A percentile compares a stretch with the other conserved stretches of the same genome.
phyloP scores from a whole-genome alignment of 768 basidiomycete genomes.

The Vararia minispora region DNA sequence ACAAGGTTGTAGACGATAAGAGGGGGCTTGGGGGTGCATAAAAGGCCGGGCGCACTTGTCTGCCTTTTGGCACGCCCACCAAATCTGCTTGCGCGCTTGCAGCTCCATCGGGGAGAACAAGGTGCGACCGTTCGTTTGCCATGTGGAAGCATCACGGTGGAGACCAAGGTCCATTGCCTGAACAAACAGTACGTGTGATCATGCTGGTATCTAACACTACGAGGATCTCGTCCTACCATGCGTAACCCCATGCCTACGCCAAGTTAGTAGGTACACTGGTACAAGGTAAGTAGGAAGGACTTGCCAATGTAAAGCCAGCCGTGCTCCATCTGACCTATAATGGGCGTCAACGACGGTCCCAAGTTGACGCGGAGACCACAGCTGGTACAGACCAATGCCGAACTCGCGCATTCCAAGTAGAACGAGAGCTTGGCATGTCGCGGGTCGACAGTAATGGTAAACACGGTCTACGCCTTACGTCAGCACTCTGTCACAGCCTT shows the following conservation, averaged over 20 bases:
- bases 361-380: too few relatives aligned
- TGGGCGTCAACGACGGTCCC: too few relatives aligned
- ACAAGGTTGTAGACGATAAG: slow-evolving; percentile 3
- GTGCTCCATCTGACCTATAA: slow-evolving; percentile 56
- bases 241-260: slow-evolving; percentile 55
- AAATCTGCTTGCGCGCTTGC: slow-evolving; percentile 64
- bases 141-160: slow-evolving; percentile 67
- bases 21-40: slow-evolving; percentile 1
- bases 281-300: not conserved
- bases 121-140: slow-evolving; percentile 51
- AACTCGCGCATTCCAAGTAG: slow-evolving; percentile 78
- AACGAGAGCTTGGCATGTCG: slow-evolving; percentile 73
- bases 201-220: not conserved
- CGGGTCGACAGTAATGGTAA: slow-evolving; percentile 56
- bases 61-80: slow-evolving; percentile 66
- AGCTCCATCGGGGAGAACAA: slow-evolving; percentile 54
- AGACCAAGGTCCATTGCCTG: slow-evolving; percentile 75
- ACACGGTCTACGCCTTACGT: slow-evolving; percentile 35
- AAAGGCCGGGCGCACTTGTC: slow-evolving; percentile 41
- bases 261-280: not conserved
- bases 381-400: slow-evolving; percentile 48
- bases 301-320: slow-evolving; percentile 77
- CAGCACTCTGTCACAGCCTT: not conserved
- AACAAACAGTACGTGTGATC: slow-evolving; percentile 6
- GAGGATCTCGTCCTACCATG: slow-evolving; percentile 35